Evolutionary conservation across 345 rosid species (phyloP).

Genomic region (Dovyalis caffra): DNA sequence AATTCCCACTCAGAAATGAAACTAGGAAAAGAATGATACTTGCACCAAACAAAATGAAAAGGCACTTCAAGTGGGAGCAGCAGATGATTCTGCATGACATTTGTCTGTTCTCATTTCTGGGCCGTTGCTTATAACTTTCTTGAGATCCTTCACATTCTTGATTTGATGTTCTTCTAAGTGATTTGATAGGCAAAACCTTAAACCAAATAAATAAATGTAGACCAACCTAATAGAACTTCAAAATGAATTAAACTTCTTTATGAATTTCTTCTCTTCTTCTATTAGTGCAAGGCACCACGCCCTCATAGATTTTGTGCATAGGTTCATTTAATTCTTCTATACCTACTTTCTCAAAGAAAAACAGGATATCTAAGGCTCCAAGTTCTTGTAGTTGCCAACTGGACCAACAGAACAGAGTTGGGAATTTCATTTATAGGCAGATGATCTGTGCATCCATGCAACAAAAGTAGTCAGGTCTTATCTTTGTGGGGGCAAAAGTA

Average conservation of each 20-base stretch:
- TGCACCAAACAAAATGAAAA: too few relatives aligned
- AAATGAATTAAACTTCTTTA: background rate
- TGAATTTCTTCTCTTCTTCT: too few relatives aligned
- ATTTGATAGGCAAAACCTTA: background rate
- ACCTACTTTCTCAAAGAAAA: too few relatives aligned
- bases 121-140: background rate
- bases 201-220: background rate
- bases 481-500: background rate
- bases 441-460: background rate
- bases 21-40: too few relatives aligned
- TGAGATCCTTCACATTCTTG: background rate
- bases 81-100: too few relatives aligned
- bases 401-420: background rate
- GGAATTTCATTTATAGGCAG: background rate
- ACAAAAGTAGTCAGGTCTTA: background rate
- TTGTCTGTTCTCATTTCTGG: too few relatives aligned
- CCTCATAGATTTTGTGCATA: too few relatives aligned
- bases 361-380: background rate
- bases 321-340: too few relatives aligned
- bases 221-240: background rate
- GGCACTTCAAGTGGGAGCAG: too few relatives aligned
- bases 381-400: background rate
- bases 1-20: too few relatives aligned
- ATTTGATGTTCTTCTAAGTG: background rate
- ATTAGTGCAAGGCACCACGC: too few relatives aligned